Evolutionary conservation across 495 filamentous ascomycete genomes (phyloP).

Genomic region (Podospora fimiseda): DNA sequence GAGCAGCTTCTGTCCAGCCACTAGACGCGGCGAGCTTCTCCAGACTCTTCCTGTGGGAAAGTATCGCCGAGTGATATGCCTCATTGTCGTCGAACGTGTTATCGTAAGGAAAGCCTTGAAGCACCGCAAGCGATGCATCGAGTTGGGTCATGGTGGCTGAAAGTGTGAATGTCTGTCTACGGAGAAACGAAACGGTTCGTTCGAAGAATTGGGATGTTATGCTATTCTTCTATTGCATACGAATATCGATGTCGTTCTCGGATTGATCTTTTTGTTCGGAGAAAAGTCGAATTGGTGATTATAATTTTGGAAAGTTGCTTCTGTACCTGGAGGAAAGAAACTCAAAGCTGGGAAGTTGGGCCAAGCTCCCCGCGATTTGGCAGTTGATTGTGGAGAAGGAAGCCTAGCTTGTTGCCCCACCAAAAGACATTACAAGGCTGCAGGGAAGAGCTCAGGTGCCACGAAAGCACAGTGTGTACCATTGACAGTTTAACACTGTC

Average conservation of each 20-base stretch:
- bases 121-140: slow-evolving; percentile 27
- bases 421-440: slow-evolving; percentile 1
- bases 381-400: background rate
- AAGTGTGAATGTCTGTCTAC: no score
- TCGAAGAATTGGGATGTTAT: slow-evolving; percentile 1
- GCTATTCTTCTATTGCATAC: no score
- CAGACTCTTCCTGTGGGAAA: slow-evolving; percentile 27
- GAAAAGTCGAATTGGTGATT: background rate
- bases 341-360: background rate
- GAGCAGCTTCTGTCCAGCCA: slow-evolving; percentile 12
- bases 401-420: slow-evolving; percentile 2
- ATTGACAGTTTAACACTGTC: no score
- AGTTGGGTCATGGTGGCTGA: slow-evolving; percentile 29
- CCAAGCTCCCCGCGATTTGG: slow-evolving; percentile 17
- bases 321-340: background rate
- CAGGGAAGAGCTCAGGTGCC: background rate
- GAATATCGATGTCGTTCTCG: no score
- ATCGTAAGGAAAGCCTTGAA: slow-evolving; percentile 36
- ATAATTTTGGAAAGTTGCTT: no score
- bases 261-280: no score
- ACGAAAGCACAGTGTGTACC: no score
- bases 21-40: slow-evolving; percentile 20
- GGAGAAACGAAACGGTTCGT: background rate
- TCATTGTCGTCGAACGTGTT: slow-evolving; percentile 15
- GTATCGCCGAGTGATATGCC: slow-evolving; percentile 23